Percentiles rank a stretch among this genome's conserved stretches.
Evolutionary conservation across 225 moss, liverwort and hornwort genomes (phyloP).

Genomic region (Straminergon stramineum): DNA sequence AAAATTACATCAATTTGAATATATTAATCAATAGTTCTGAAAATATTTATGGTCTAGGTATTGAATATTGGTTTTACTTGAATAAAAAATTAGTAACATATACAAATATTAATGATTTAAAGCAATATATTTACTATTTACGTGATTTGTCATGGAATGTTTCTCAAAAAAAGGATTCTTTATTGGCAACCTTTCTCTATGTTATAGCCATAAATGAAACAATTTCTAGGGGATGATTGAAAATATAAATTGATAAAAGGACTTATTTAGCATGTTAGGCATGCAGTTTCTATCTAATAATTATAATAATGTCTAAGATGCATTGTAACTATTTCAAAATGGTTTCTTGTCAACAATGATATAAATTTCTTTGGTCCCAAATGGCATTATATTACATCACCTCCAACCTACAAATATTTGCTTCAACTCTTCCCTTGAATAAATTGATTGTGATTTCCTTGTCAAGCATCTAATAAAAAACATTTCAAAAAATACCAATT

Average conservation of each 20-base stretch:
- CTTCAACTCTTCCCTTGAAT: neutral
- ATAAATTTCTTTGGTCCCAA: neutral
- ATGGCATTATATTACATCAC: neutral
- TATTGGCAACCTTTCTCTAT: neutral
- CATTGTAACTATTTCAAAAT: too few relatives aligned
- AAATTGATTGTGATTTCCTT: neutral
- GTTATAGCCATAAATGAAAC: neutral
- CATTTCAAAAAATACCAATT: accelerated
- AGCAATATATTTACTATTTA: neutral
- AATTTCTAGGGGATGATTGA: neutral
- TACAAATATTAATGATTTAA: neutral
- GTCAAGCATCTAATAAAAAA: neutral
- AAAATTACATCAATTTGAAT: neutral
- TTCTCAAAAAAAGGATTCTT: too few relatives aligned
- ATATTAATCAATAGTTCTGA: neutral
- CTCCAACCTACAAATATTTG: neutral
- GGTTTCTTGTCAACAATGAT: neutral
- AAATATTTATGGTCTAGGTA: neutral
- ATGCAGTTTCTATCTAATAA: neutral
- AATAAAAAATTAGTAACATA: neutral
- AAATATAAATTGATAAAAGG: neutral
- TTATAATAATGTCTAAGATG: too few relatives aligned
- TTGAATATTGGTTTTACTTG: neutral
- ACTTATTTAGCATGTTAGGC: neutral
- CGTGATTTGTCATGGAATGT: neutral